Evolutionary conservation across 306 rosid genomes (phyloP).

Genomic region (Sechiopsis laciniata): DNA sequence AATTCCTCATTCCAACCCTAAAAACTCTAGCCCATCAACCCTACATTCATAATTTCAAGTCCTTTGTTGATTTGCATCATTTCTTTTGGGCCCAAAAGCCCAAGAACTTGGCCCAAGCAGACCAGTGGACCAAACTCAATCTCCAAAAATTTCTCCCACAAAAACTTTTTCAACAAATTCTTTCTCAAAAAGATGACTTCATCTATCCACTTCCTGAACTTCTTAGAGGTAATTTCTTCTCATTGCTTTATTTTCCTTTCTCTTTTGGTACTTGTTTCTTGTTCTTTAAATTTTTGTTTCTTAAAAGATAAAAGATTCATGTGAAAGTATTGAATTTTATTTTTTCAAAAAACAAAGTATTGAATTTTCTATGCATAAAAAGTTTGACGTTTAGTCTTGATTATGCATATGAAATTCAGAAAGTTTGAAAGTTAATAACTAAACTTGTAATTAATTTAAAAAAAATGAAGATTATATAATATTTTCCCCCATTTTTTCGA

Average conservation of each 20-base stretch:
- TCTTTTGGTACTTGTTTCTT: not conserved
- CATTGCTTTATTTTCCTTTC: not conserved
- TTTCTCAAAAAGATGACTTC: conserved; percentile 29
- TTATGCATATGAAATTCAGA: no score
- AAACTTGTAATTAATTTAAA: no score
- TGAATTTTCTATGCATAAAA: no score
- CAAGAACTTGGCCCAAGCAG: conserved; percentile 24
- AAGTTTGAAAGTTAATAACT: not conserved
- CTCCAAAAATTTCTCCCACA: conserved; percentile 38
- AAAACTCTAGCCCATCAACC: conserved; percentile 22
- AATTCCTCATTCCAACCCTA: conserved; percentile 32
- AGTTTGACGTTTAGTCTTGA: no score
- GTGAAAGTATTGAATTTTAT: not conserved
- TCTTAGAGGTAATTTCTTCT: not conserved
- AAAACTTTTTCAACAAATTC: conserved; percentile 31
- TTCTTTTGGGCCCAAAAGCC: conserved; percentile 36
- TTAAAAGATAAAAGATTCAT: not conserved
- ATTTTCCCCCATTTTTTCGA: no score
- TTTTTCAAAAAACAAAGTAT: no score
- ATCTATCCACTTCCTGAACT: conserved; percentile 42
- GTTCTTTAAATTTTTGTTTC: not conserved
- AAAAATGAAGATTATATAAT: not conserved
- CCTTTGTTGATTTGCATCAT: conserved; percentile 42
- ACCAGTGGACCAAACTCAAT: conserved; percentile 36
- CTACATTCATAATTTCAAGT: conserved; percentile 22